These are phyloP conservation scores for Ganoderma meredithae DNA, from an alignment of 1,284 basidiomycete species.

Conservation along the genomic window DNA sequence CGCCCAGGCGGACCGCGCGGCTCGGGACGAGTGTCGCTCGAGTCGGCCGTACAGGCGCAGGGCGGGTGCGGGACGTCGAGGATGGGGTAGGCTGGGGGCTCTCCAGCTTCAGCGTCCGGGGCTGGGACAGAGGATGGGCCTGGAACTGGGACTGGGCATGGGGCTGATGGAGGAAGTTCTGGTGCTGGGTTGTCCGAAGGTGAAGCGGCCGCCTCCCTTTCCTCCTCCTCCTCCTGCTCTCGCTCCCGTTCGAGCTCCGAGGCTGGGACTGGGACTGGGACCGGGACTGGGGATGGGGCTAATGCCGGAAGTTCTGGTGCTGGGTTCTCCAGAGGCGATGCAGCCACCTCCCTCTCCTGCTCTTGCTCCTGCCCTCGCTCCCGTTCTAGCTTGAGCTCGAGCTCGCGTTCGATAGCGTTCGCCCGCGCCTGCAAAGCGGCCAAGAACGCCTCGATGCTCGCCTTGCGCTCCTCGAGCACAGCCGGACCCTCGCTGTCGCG, in stretches of 20 bases:
- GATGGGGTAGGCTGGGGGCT: slow-evolving; percentile 4
- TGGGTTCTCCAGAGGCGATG: too few relatives aligned
- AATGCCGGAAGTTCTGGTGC: too few relatives aligned
- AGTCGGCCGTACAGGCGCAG: background rate
- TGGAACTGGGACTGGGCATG: too few relatives aligned
- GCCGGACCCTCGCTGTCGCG: too few relatives aligned
- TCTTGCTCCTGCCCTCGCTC: too few relatives aligned
- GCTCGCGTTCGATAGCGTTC: background rate
- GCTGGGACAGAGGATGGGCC: background rate
- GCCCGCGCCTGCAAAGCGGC: background rate
- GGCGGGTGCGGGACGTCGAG: slow-evolving; percentile 1
- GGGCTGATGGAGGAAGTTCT: background rate
- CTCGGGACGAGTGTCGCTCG: background rate
- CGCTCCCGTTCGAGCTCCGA: background rate
- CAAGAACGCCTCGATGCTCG: background rate
- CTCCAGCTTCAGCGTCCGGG: background rate
- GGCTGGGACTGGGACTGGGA: too few relatives aligned
- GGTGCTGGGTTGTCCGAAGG: background rate
- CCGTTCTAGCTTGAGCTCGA: background rate
- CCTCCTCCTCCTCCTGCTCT: too few relatives aligned
- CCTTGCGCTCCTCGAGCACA: background rate
- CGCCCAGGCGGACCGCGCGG: background rate
- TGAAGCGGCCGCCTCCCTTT: background rate
- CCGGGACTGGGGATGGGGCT: too few relatives aligned
- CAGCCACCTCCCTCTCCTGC: too few relatives aligned